phyloP scores from a whole-genome alignment of 1,284 basidiomycete species.

The Coniophora puteana region DNA sequence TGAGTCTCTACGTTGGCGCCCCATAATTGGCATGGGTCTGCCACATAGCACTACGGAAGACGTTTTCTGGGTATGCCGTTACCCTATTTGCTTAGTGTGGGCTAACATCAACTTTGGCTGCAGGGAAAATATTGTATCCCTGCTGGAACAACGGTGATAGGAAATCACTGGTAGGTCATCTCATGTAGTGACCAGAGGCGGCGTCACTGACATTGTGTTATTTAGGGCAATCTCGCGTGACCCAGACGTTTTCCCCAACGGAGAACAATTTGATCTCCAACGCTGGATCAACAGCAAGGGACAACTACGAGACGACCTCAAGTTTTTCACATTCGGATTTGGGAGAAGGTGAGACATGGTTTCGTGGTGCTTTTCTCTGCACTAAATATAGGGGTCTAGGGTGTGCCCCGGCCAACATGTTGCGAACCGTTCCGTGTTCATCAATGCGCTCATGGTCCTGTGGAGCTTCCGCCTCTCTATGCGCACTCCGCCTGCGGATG shows the following conservation, averaged over 20 bases:
- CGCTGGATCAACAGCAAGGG: slow-evolving; percentile 13
- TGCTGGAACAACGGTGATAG: slow-evolving; percentile 29
- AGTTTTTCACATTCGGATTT: slow-evolving; percentile 12
- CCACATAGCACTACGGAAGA: slow-evolving; percentile 31
- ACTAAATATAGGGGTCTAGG: background rate
- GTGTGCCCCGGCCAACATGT: slow-evolving; percentile 15
- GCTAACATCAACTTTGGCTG: background rate
- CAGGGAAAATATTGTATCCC: slow-evolving; percentile 29
- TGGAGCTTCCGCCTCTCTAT: slow-evolving; percentile 14
- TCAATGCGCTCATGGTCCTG: slow-evolving; percentile 8
- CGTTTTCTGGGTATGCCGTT: slow-evolving; percentile 27
- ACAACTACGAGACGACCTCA: slow-evolving; percentile 9
- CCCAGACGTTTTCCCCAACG: slow-evolving; percentile 17
- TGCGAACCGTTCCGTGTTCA: slow-evolving; percentile 12
- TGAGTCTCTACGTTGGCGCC: slow-evolving; percentile 39
- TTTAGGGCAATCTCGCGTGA: slow-evolving; percentile 16
- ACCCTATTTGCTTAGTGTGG: background rate
- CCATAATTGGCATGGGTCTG: slow-evolving; percentile 27
- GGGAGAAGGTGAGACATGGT: slow-evolving; percentile 9
- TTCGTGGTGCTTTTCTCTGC: background rate
- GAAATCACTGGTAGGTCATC: slow-evolving; percentile 29
- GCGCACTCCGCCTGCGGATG: slow-evolving; percentile 9
- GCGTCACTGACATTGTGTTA: background rate
- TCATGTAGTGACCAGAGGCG: background rate
- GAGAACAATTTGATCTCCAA: slow-evolving; percentile 13